Evolutionary conservation across 176 grass and related monocot species (phyloP), one percentile per base, ranked within the genome.

Genomic region (Alloteropsis semialata): DNA sequence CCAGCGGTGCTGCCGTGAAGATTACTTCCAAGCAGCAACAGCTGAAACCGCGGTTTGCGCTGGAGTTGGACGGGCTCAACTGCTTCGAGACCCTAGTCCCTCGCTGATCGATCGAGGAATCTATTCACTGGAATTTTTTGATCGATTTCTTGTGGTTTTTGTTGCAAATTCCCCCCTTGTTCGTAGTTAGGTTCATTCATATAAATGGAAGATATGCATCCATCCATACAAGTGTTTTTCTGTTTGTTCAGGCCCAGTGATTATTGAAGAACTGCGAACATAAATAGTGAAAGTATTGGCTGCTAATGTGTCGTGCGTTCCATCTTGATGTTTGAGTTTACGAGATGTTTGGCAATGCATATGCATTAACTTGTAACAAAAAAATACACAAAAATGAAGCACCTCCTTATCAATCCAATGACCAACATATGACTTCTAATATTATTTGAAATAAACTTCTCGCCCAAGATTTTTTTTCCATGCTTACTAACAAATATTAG

Each of bases 41-140:
- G 27, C 49, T 75, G 29, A 81, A 69, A 49, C 81, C 89, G 10
- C 72, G 86, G 30, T 91, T 94, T 48, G 92, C 89, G 18, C 36
- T 82, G 7, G 86, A 91, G 75, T 69, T 94, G 75, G 89, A 91
- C 59, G 92, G 92, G 37, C 87, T 94, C 30, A 58, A 89, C 34
- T 91, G 86, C 83, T 94, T 94, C 79, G 92, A 94, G 65, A 89
- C 92, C 34, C 55, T 94, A 13, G 69, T 88, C 32, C 69, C 85
- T n/a, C 70, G 63, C 29, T 87, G 70, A 75, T 51, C 9, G 61
- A 59, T 10, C 8, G 1, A 32, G 3, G 3, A 51, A 34, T 51
- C 45, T 29, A 73, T 34, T 36, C 4, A 0, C 19, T 36, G 17
- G 4, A 74, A 51, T 16, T 44, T 53, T 53, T 74, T 25, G 38